Conservation (phyloP, 768 basidiomycete genomes). For the Leccinum sublutescens region DNA sequence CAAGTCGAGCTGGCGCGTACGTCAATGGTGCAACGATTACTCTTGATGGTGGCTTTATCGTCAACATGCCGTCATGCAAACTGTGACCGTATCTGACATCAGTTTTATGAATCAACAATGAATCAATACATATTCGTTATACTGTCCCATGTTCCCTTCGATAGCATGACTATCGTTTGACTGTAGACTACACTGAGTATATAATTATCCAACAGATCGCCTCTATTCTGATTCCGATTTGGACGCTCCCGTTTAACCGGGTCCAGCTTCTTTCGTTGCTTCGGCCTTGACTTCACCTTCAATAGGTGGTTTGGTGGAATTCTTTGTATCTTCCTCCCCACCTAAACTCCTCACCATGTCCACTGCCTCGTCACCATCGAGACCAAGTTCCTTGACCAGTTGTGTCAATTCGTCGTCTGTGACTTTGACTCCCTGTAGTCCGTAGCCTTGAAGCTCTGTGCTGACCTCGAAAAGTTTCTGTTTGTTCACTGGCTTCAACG, state of each 20-base stretch:
- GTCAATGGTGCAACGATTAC: conserved; percentile 63
- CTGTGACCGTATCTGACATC: conserved; percentile 21
- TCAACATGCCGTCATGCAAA: conserved; percentile 37
- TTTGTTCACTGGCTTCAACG: conserved; percentile 58
- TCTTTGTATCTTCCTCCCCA: conserved; percentile 22
- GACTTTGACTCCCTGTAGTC: conserved; percentile 73
- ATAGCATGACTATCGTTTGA: background rate
- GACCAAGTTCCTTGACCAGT: conserved; percentile 71
- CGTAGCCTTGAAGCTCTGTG: conserved; percentile 65
- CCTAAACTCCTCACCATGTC: conserved; percentile 69
- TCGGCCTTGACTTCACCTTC: conserved; percentile 10
- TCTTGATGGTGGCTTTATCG: conserved; percentile 58
- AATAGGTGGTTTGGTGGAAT: conserved; percentile 9
- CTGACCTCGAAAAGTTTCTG: conserved; percentile 61
- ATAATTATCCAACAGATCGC: conserved; percentile 1
- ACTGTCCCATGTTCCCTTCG: background rate
- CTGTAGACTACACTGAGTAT: conserved; percentile 4
- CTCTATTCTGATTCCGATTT: conserved; percentile 5
- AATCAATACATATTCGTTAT: background rate
- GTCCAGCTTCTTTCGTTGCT: conserved; percentile 1
- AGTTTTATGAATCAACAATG: background rate
- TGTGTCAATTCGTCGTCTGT: conserved; percentile 72
- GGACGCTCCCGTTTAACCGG: background rate
- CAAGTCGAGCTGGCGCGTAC: conserved; percentile 58
- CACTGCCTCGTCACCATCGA: conserved; percentile 73